Percentiles rank a stretch among this genome's conserved stretches.
phyloP scores from a whole-genome alignment of 441 rosid species.

The Mallotus repandus region DNA sequence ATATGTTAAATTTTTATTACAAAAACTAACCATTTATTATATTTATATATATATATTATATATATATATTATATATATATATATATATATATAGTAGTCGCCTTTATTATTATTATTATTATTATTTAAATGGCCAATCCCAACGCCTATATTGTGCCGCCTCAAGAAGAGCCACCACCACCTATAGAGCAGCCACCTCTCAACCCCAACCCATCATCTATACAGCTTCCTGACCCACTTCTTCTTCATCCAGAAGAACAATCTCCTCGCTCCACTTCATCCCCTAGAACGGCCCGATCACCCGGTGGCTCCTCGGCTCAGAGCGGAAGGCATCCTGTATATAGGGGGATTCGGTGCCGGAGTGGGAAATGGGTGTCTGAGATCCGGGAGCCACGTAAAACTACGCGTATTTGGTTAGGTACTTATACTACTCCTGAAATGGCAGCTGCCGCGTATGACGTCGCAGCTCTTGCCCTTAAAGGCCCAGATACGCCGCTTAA shows the following conservation, averaged over 20 bases:
- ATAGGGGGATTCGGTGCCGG: slow-evolving; percentile 69
- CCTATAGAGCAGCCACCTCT: not conserved
- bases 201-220: no score
- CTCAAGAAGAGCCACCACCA: not conserved
- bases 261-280: slow-evolving; percentile 18
- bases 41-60: no score
- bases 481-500: slow-evolving; percentile 55
- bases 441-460: slow-evolving; percentile 89
- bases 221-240: slow-evolving; percentile 18
- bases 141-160: slow-evolving; percentile 3
- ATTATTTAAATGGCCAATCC: slow-evolving; percentile 31
- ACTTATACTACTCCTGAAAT: slow-evolving; percentile 71
- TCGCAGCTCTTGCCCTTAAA: slow-evolving; percentile 73
- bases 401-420: slow-evolving; percentile 88
- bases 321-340: slow-evolving; percentile 40
- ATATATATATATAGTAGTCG: not conserved
- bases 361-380: slow-evolving; percentile 93
- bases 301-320: slow-evolving; percentile 25
- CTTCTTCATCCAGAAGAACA: slow-evolving; percentile 19
- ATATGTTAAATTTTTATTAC: not conserved
- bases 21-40: no score
- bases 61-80: no score
- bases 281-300: slow-evolving; percentile 26
- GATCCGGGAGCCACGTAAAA: slow-evolving; percentile 84
- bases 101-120: not conserved